Conservation (phyloP, 1,284 basidiomycete genomes). For the Malassezia obtusa region DNA sequence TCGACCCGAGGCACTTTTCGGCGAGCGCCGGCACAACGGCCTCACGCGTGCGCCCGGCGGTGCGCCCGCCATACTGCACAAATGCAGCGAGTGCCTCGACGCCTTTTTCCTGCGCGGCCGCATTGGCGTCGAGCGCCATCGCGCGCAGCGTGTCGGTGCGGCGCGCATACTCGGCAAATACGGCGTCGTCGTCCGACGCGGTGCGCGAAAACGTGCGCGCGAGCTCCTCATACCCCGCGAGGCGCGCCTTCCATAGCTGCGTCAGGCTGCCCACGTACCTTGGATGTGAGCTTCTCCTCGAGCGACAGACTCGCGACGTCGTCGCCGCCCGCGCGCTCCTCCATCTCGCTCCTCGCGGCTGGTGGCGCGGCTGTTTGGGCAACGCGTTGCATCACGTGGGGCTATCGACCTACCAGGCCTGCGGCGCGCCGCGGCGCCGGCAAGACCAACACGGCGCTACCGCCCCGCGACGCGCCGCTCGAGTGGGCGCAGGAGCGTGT, state of each 20-base stretch:
- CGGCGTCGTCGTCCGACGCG: constrained; percentile 82
- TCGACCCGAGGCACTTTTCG: constrained; percentile 88
- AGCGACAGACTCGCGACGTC: constrained; percentile 78
- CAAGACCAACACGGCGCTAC: neutral
- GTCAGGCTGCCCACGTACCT: constrained; percentile 50
- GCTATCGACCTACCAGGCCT: neutral
- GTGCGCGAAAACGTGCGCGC: constrained; percentile 50
- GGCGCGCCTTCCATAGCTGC: constrained; percentile 90
- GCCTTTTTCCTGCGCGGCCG: constrained; percentile 94
- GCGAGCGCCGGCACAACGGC: constrained; percentile 77
- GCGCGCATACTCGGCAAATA: constrained; percentile 72
- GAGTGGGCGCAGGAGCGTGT: constrained; percentile 34
- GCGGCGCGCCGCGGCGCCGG: neutral
- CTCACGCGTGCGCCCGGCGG: constrained; percentile 61
- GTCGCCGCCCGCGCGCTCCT: constrained; percentile 51
- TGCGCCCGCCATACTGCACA: constrained; percentile 83
- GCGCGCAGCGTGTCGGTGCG: constrained; percentile 55
- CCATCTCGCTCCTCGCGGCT: constrained; percentile 4
- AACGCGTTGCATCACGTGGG: constrained; percentile 8
- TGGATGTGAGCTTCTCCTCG: constrained; percentile 73
- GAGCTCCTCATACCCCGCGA: constrained; percentile 82
- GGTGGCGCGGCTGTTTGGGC: constrained; percentile 10
- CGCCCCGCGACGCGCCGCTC: constrained; percentile 28
- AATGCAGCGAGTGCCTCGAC: constrained; percentile 65
- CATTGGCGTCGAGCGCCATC: constrained; percentile 65